Evolutionary conservation across 2,329 filamentous ascomycete species (phyloP), one percentile per base, ranked within the genome.

Genomic region (Neocatenulostroma microsporum): DNA sequence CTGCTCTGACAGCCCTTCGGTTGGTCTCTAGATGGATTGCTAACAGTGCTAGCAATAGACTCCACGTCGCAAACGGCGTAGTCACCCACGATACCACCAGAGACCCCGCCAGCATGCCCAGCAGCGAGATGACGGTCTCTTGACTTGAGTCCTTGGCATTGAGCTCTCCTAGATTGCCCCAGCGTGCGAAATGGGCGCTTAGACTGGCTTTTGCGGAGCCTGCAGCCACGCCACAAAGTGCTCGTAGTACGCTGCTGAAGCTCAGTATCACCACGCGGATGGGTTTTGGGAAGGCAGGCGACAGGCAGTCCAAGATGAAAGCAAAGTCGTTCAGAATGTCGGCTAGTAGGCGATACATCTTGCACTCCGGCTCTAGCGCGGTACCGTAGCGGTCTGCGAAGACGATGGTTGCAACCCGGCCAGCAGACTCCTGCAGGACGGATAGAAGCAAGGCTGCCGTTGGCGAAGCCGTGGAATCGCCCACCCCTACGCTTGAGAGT

Each of bases 111-210:
- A 94, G 70, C 75, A 96, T 87, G 2, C 91, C 91, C 21, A 94
- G 45, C 18, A 96, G 69, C 2, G 85, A 89, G 39, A 98, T 84
- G 14, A 94, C 78, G 0, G 89, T 96, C 63, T 96, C 91, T 63
- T 96, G 91, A 47, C 84, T 93, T 10, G 87, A 87, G 58, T 96
- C 89, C 72, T 94, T 80, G 39, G 89, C 88, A 63, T 95, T 96
- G 39, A 98, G 70, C 60, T 96, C 89, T 2, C 85, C 89, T 28
- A 96, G 64, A 58, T 95, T 96, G 24, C 86, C 84, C 56, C 79
- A 78, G 48, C 72, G 77, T 7, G 89, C 87, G 67, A 98, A 96
- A 62, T 98, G 91, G 9, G 85, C 83, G 56, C 84, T 91, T 49
- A 98, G 64, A 44, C 83, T 88, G 2, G 89, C 89, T 62, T 96